Evolutionary conservation across 768 basidiomycete genomes (phyloP).

Genomic region (Sarcodon sp.): DNA sequence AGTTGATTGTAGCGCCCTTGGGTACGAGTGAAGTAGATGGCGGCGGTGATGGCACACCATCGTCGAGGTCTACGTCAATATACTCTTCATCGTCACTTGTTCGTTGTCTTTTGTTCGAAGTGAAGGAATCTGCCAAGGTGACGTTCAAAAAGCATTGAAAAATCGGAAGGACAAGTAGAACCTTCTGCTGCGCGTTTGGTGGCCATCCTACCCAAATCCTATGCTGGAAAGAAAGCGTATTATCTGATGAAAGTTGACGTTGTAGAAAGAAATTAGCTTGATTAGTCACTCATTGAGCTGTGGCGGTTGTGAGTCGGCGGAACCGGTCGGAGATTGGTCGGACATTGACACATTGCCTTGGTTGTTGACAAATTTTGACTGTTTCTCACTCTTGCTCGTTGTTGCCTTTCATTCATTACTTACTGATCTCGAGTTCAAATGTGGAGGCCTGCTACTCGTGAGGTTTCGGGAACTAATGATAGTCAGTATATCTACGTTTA

Average conservation of each 20-base stretch:
- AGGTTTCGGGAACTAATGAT: slow-evolving; percentile 89
- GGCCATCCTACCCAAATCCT: slow-evolving; percentile 3
- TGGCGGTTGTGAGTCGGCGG: too few species aligned
- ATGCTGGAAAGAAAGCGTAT: too few species aligned
- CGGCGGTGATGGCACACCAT: slow-evolving; percentile 24
- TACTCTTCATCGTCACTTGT: slow-evolving; percentile 43
- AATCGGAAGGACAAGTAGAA: not conserved
- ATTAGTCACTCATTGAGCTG: too few species aligned
- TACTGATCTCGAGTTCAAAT: slow-evolving; percentile 20
- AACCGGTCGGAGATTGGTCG: too few species aligned
- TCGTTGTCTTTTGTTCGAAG: slow-evolving; percentile 28
- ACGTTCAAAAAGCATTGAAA: not conserved
- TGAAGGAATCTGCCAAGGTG: slow-evolving; percentile 2
- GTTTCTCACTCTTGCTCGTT: slow-evolving; percentile 6
- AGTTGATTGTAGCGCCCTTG: slow-evolving; percentile 71
- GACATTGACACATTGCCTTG: too few species aligned
- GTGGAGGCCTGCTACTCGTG: slow-evolving; percentile 85
- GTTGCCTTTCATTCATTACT: slow-evolving; percentile 13
- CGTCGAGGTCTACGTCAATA: slow-evolving; percentile 43
- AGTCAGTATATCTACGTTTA: slow-evolving; percentile 33
- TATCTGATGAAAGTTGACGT: too few species aligned
- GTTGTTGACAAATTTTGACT: not conserved
- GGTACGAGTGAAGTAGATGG: slow-evolving; percentile 37
- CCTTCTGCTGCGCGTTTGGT: slow-evolving; percentile 18
- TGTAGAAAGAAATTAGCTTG: too few species aligned